Percentiles rank a stretch among this genome's conserved stretches.
Conservation (phyloP, 208 protist genomes). For the Novymonas esmeraldas region DNA sequence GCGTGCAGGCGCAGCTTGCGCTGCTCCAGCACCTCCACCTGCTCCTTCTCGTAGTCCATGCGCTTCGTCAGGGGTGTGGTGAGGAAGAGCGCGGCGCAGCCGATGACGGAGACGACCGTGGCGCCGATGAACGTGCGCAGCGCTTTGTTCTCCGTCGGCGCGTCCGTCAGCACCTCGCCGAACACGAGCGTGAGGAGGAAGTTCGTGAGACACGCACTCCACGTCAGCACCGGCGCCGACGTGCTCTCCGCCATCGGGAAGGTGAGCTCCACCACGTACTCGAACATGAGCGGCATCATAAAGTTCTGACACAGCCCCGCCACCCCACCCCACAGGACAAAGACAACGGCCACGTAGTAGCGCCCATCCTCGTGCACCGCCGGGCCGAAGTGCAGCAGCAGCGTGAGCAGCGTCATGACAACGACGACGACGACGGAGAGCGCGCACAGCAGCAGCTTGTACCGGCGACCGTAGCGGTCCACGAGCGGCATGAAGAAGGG, state of each 20-base stretch:
- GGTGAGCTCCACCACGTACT: constrained; percentile 83
- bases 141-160: constrained; percentile 39
- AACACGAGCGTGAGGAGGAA: constrained; percentile 65
- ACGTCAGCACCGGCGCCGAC: constrained; percentile 69
- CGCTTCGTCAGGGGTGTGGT: constrained; percentile 50
- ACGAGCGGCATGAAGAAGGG: constrained; percentile 73
- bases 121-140: constrained; percentile 63
- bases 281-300: constrained; percentile 84
- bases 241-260: constrained; percentile 78
- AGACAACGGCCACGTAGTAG: constrained; percentile 51
- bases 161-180: constrained; percentile 59
- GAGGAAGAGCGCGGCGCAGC: constrained; percentile 42
- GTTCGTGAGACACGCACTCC: constrained; percentile 68
- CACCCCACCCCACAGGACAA: constrained; percentile 65
- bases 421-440: constrained; percentile 44
- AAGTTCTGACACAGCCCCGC: constrained; percentile 77
- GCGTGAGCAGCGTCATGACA: constrained; percentile 48
- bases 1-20: constrained; percentile 15
- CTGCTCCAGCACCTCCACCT: constrained; percentile 27
- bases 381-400: constrained; percentile 68
- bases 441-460: constrained; percentile 59
- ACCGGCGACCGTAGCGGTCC: constrained; percentile 39
- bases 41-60: constrained; percentile 51
- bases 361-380: constrained; percentile 23
- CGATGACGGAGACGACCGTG: constrained; percentile 59